Evolutionary conservation across 1,284 basidiomycete genomes (phyloP), one percentile per base, ranked within the genome.

Genomic region (Leccinum pachyderme): DNA sequence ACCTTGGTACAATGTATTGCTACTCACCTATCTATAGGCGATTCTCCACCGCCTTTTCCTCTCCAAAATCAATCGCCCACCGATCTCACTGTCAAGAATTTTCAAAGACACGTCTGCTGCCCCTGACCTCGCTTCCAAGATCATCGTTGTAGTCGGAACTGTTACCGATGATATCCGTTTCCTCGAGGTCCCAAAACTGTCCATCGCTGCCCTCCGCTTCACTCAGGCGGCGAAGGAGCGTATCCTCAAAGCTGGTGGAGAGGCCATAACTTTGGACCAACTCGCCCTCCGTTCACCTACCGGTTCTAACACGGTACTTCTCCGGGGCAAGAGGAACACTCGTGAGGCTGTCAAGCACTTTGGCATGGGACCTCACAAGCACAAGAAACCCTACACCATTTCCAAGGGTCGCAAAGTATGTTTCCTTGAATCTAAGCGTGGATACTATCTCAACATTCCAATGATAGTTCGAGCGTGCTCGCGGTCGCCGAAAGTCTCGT

Each of bases 331-430:
- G 79, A 91, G 91, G 84, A 97, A 88, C 76, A 83, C 90, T 57
- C 87, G 97, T 62, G 95, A 98, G 77, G 91, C 95, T 49, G 87
- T 92, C 78, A 93, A 91, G 78, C 96, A 98, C 86, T 98, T 98
- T 74, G 96, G 94, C 71, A 91, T 92, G 87, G 91, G 86, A 59
- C 90, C 89, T 46, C 88, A 91, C 84, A 90, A 91, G 77, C 77
- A 95, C 89, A 94, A 94, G 84, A 94, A 93, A 80, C 94, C 95
- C 49, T 89, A 94, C 81, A 91, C 95, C 55, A 83, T 80, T 66
- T 93, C 92, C 73, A 97, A 96, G 83, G 95, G 96, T 65, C 91
- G 95, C 84, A 98, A 98, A 73, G 86, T 88, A 64, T 52, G 72
- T 50, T 2, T 11, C 2, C 6, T 24, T 22, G 4, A 29, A n/a